Base-by-base conservation (phyloP, 1,139 yeast species). In the Pichia sp. region DNA sequence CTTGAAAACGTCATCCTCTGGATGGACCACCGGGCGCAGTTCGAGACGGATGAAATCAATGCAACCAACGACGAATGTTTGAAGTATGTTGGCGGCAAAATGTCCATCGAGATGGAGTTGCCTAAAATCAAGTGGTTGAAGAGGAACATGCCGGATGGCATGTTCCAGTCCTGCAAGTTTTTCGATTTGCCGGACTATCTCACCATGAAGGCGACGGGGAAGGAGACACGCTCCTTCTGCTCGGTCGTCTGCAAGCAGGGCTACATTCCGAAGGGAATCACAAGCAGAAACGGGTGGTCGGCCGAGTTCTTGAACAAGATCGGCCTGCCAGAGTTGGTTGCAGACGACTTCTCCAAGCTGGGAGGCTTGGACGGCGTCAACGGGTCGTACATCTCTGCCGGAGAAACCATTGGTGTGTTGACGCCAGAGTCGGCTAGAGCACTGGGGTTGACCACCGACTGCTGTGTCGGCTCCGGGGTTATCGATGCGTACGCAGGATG, bases 401-500 rank as follows among this genome's bases (percentile, higher is more conserved):
- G 99, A 63, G 95, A 91, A 61, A 75, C 79, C 51, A 89, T 93
- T 27, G 97, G 97, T 31, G 76, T 81, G 56, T 76, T 93, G 63
- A 78, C 81, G 29, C 73, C 74, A 20, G 65, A 73, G 50, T 81
- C 96, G 2, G 97, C 97, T n/a, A 79, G 78, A 48, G 91, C 89
- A 54, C 76, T 93, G 66, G 98, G 98, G 3, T 78, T 93, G 60
- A 80, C 93, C 12, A 79, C 86, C 31, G 78, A 79, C 54, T 87
- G 95, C 72, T 82, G 84, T 44, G 98, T 93, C 45, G 97, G 97
- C 7, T 84, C 95, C 1, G 97, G 97, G 63, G 96, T 93, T 41
- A 93, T 93, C 66, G 99, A 93, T 70, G 98, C 98, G 12, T 93
- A 93, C 67, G 96, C 98, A 9, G 99, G 99, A 52, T 93, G 98